Evolutionary conservation across 306 rosid species (phyloP).

Genomic region (Prinsepia uniflora): DNA sequence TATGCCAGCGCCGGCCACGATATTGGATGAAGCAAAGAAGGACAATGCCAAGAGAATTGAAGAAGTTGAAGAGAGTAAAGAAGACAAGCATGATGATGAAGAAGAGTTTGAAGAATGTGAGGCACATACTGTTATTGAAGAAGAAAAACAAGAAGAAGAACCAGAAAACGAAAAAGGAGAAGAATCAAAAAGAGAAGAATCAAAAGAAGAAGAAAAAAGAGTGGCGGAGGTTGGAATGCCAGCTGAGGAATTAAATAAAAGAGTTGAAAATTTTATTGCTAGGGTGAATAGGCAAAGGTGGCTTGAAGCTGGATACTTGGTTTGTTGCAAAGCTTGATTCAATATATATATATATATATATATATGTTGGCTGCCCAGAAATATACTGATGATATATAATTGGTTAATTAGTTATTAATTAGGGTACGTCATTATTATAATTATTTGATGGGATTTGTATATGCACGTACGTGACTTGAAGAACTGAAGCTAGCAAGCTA

Average conservation of each 20-base stretch:
- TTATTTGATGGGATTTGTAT: no score
- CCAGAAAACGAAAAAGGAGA: neutral
- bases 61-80: slow-evolving; percentile 11
- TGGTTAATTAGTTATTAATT: neutral
- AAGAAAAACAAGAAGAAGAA: neutral
- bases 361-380: neutral
- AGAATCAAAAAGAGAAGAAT: neutral
- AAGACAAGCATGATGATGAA: slow-evolving; percentile 7
- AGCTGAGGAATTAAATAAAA: slow-evolving; percentile 39
- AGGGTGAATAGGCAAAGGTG: slow-evolving; percentile 44
- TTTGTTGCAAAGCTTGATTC: slow-evolving; percentile 11
- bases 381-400: neutral
- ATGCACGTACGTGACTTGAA: no score
- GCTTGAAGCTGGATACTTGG: slow-evolving; percentile 33
- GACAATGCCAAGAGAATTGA: neutral
- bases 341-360: no score
- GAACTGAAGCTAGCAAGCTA: no score
- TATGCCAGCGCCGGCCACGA: neutral
- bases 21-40: neutral
- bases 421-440: neutral
- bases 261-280: slow-evolving; percentile 47
- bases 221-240: slow-evolving; percentile 29
- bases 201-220: neutral
- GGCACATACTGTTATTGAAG: neutral
- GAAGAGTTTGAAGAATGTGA: slow-evolving; percentile 14